phyloP scores from a whole-genome alignment of 1,139 yeast genomes.

The Scheffersomyces quercinus region DNA sequence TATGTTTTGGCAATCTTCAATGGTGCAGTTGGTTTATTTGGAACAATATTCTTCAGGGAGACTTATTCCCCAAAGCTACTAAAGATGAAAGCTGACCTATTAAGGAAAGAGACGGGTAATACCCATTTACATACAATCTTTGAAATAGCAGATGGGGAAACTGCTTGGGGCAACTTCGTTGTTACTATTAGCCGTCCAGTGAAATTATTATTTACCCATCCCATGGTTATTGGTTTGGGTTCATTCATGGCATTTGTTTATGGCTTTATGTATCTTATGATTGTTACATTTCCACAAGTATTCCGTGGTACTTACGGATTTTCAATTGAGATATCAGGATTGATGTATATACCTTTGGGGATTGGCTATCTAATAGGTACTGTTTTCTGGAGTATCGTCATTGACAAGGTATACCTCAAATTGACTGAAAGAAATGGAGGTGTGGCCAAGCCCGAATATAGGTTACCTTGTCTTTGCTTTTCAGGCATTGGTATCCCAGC shows the following conservation, averaged over 20 bases:
- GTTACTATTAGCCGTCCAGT: conserved; percentile 54
- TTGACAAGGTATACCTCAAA: conserved; percentile 37
- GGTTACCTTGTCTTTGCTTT: conserved; percentile 46
- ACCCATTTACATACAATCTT: conserved; percentile 57
- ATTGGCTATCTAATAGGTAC: conserved; percentile 52
- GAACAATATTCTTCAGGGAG: conserved; percentile 48
- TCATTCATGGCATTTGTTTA: conserved; percentile 63
- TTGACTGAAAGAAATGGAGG: conserved; percentile 46
- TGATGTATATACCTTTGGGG: conserved; percentile 58
- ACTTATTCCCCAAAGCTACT: conserved; percentile 61
- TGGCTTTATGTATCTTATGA: conserved; percentile 62
- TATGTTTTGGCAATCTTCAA: conserved; percentile 59
- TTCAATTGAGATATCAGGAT: conserved; percentile 51
- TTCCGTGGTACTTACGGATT: conserved; percentile 50
- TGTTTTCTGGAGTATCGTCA: conserved; percentile 41
- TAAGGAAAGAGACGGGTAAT: conserved; percentile 54
- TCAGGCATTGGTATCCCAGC: conserved; percentile 51
- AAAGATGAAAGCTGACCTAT: conserved; percentile 42
- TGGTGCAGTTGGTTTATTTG: conserved; percentile 46
- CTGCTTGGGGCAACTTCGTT: conserved; percentile 29
- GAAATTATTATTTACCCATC: conserved; percentile 52
- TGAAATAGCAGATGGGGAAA: conserved; percentile 44
- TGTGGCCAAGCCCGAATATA: conserved; percentile 55
- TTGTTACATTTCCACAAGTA: conserved; percentile 58
- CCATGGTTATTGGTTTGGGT: conserved; percentile 64